Conservation (phyloP, 2,329 filamentous ascomycete species). For the Xylaria sp. region DNA sequence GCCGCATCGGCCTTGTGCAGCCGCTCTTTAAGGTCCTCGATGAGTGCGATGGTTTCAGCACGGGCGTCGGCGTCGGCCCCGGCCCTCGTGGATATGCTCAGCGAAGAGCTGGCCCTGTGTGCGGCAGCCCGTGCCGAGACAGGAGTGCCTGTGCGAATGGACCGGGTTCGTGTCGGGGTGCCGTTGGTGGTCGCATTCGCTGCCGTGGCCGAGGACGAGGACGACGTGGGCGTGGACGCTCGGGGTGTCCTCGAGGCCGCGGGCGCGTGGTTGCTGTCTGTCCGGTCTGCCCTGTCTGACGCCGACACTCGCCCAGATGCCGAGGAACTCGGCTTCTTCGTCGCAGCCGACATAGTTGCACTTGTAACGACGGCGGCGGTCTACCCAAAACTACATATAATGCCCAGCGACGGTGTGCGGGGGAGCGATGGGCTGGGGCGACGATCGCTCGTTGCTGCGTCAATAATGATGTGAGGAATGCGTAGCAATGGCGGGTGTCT, state of each 20-base stretch:
- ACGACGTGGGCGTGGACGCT: conserved; percentile 62
- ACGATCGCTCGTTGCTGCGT: conserved; percentile 38
- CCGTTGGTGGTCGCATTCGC: conserved; percentile 52
- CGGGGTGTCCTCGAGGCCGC: conserved; percentile 57
- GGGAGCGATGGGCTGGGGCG: conserved; percentile 25
- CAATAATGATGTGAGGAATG: conserved; percentile 38
- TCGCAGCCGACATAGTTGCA: conserved; percentile 60
- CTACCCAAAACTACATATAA: conserved; percentile 33
- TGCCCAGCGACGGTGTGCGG: conserved; percentile 29
- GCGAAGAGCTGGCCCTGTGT: conserved; percentile 65
- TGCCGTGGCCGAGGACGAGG: conserved; percentile 51
- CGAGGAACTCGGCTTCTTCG: conserved; percentile 64
- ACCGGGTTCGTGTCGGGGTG: conserved; percentile 68
- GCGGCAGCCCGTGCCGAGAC: conserved; percentile 79
- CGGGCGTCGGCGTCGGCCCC: conserved; percentile 77
- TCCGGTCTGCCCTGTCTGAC: conserved; percentile 43
- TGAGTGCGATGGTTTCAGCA: conserved; percentile 79
- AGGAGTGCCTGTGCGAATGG: conserved; percentile 71
- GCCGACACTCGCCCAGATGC: conserved; percentile 60
- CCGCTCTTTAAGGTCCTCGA: conserved; percentile 87
- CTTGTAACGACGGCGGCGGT: conserved; percentile 3
- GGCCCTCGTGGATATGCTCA: conserved; percentile 60
- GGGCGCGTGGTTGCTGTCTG: conserved; percentile 50
- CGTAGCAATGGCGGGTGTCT: not conserved
- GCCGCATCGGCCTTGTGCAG: conserved; percentile 82